Evolutionary conservation across 441 rosid genomes (phyloP).

Genomic region (Daphne laureola): DNA sequence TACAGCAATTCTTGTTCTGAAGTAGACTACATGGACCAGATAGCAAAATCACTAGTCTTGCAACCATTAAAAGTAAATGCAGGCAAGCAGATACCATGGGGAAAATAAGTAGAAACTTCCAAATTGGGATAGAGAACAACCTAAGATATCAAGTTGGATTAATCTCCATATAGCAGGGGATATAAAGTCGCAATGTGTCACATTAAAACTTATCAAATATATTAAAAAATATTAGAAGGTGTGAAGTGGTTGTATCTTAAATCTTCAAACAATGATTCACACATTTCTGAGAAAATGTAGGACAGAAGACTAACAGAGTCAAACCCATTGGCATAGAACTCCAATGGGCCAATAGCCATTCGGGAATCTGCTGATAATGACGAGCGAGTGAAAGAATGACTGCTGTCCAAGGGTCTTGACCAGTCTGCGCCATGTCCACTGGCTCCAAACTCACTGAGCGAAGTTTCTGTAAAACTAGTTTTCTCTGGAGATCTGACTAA

Average conservation of each 20-base stretch:
- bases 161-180: too few relatives aligned
- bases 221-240: too few relatives aligned
- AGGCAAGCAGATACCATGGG: too few relatives aligned
- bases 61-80: too few relatives aligned
- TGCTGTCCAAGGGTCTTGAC: slow-evolving; percentile 23
- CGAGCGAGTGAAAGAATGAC: slow-evolving; percentile 22
- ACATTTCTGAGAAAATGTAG: slow-evolving; percentile 7
- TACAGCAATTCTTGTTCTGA: slow-evolving; percentile 28
- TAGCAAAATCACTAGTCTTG: too few relatives aligned
- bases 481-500: slow-evolving; percentile 22
- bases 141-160: too few relatives aligned
- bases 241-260: background rate
- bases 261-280: slow-evolving; percentile 11
- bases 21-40: slow-evolving; percentile 32
- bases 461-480: slow-evolving; percentile 21
- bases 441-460: slow-evolving; percentile 25
- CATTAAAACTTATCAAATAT: too few relatives aligned
- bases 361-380: slow-evolving; percentile 26
- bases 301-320: slow-evolving; percentile 39
- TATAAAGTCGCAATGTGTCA: too few relatives aligned
- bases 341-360: slow-evolving; percentile 21
- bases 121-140: too few relatives aligned
- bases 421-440: slow-evolving; percentile 29
- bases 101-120: too few relatives aligned
- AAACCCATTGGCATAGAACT: slow-evolving; percentile 27